These are phyloP conservation scores for Nakaseomyces bracarensis DNA, from an alignment of 1,139 yeast species.

Conservation along the genomic window DNA sequence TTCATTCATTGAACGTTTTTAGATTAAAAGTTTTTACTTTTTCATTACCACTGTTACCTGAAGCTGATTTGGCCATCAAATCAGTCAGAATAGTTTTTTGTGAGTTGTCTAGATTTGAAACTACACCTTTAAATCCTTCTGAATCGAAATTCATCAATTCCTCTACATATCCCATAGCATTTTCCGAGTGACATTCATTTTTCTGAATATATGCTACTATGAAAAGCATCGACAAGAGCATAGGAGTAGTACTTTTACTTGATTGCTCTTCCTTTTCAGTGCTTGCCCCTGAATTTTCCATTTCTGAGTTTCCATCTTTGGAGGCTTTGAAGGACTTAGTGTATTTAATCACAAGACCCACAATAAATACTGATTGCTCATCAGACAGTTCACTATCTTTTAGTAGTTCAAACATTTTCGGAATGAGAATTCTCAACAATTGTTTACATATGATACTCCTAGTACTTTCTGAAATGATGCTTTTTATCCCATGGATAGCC, in stretches of 20 bases:
- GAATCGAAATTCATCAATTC: not conserved
- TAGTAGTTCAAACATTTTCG: conserved; percentile 12
- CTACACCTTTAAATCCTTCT: not conserved
- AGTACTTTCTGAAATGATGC: conserved; percentile 9
- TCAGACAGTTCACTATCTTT: conserved; percentile 10
- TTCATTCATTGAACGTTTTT: not conserved
- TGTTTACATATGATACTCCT: conserved; percentile 5
- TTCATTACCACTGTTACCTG: not conserved
- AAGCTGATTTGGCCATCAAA: not conserved
- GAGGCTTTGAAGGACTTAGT: not conserved
- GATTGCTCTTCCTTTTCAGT: no score
- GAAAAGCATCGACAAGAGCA: not conserved
- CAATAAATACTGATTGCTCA: not conserved
- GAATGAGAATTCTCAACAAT: conserved; percentile 10
- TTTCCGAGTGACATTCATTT: not conserved
- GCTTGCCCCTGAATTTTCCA: no score
- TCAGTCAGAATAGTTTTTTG: not conserved
- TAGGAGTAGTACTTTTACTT: not conserved
- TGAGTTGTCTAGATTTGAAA: not conserved
- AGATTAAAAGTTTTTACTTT: not conserved
- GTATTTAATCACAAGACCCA: not conserved
- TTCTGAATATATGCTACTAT: not conserved
- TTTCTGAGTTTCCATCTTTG: no score
- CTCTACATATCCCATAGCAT: not conserved
- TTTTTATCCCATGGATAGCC: conserved; percentile 17